Base-by-base conservation (phyloP, 1,284 basidiomycete genomes). In the Peniophora sp. region DNA sequence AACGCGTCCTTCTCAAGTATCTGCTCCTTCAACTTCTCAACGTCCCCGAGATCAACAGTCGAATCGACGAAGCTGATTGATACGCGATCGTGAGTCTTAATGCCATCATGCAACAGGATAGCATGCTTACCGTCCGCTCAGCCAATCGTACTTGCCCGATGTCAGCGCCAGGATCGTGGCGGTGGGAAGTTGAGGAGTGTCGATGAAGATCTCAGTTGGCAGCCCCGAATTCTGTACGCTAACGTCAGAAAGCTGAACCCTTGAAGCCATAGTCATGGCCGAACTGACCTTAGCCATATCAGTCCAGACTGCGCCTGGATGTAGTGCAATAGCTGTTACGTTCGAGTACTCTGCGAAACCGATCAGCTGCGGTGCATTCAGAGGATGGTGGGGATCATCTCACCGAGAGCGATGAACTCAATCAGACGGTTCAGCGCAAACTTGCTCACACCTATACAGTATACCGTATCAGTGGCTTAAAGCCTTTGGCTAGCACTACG, bases 11-110 rank as follows among this genome's bases (percentile, higher is more conserved):
- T n/a, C 39, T 39, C 47, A 15, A 51, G 23, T 12, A 54, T 49
- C 36, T 51, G 52, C 18, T 50, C 48, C 47, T 52, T 54, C 46
- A 42, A 49, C 11, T 49, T 35, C 23, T 46, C 48, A 17, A 56
- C 32, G 34, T 54, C 55, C n/a, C 42, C 50, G 10, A 56, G 41
- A 42, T 56, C 53, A 51, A 53, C 52, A 17, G 24, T 42, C 41
- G 51, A 24, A 6, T 39, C 27, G 12, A 54, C 39, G 23, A 36
- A 54, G 18, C 47, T 54, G 14, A 2, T 23, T 12, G 32, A 15
- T 8, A 8, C 6, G 5, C 18, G 8, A 5, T 8, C 8, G 18
- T 41, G 37, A 20, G 18, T 8, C 10, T 41, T 20, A 41, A 20
- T 5, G 37, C 18, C 37, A 36, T 20, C 37, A 8, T n/a, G 8